phyloP scores from a whole-genome alignment of 1,284 basidiomycete genomes.

The Pseudozyma tsukubaensis region DNA sequence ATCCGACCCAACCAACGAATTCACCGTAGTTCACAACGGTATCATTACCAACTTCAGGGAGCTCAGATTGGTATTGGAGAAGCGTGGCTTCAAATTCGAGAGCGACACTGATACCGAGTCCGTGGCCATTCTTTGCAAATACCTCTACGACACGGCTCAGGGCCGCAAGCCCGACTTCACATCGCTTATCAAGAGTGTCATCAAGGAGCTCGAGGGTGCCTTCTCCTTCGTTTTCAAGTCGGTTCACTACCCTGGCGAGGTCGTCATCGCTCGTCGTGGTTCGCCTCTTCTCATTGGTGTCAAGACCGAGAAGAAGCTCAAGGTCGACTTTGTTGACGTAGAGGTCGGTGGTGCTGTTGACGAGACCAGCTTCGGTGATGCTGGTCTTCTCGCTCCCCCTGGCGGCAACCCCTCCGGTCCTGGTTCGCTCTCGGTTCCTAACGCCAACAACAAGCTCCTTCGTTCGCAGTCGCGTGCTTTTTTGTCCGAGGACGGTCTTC shows the following conservation, averaged over 20 bases:
- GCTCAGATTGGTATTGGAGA: conserved; percentile 91
- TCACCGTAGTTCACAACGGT: conserved; percentile 97
- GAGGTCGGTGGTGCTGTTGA: conserved; percentile 72
- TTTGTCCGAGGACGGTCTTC: conserved; percentile 97
- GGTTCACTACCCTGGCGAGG: conserved; percentile 92
- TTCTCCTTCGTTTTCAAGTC: conserved; percentile 99
- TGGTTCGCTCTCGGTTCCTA: conserved; percentile 57
- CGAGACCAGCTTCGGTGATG: conserved; percentile 51
- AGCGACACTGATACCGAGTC: conserved; percentile 98
- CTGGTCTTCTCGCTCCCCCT: conserved; percentile 79
- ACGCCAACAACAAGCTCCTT: conserved; percentile 77
- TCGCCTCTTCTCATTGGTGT: conserved; percentile 97
- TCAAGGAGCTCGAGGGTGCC: conserved; percentile 98
- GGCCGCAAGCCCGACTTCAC: conserved; percentile 91
- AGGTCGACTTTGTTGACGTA: conserved; percentile 99
- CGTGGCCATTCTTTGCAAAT: conserved; percentile 95
- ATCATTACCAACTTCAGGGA: conserved; percentile 96
- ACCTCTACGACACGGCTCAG: conserved; percentile 93
- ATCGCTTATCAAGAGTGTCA: conserved; percentile 90
- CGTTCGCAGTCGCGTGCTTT: conserved; percentile 97
- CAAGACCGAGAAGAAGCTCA: conserved; percentile 99
- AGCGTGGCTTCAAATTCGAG: conserved; percentile 93
- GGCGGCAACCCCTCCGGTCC: conserved; percentile 68
- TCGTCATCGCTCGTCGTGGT: conserved; percentile 94
- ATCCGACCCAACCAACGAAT: conserved; percentile 84